Evolutionary conservation across 768 basidiomycete species (phyloP).

Genomic region (Tylopilus rubrobrunneus): DNA sequence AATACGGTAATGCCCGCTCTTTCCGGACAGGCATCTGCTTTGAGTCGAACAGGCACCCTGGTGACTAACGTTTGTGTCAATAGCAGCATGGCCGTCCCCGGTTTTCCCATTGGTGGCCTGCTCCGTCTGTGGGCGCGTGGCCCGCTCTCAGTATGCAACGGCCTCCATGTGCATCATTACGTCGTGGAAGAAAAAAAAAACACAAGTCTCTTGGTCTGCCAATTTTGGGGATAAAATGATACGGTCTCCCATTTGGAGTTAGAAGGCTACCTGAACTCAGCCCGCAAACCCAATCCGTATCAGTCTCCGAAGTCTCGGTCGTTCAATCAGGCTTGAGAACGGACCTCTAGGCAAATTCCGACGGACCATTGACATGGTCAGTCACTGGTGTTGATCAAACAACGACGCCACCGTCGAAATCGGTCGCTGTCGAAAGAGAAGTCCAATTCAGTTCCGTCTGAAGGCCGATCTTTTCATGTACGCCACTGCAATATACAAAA

Average conservation of each 20-base stretch:
- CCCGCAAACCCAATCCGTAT: constrained; percentile 20
- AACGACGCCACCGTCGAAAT: constrained; percentile 25
- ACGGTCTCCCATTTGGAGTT: constrained; percentile 21
- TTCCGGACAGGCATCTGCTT: background rate
- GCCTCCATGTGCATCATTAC: constrained; percentile 17
- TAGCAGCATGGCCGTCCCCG: constrained; percentile 1
- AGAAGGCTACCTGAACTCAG: constrained; percentile 15
- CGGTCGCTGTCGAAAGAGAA: constrained; percentile 1
- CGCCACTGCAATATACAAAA: constrained; percentile 12
- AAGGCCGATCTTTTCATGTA: constrained; percentile 19
- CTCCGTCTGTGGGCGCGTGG: constrained; percentile 1
- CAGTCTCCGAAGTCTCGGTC: constrained; percentile 21
- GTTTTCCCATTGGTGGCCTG: constrained; percentile 5
- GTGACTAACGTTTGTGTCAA: background rate
- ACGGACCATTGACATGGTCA: constrained; percentile 13
- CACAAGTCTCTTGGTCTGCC: background rate
- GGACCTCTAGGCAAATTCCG: constrained; percentile 21
- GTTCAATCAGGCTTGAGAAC: constrained; percentile 18
- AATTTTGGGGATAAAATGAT: constrained; percentile 10
- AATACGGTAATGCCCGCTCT: constrained; percentile 1
- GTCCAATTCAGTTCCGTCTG: constrained; percentile 9
- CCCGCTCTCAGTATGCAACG: background rate
- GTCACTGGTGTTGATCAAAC: constrained; percentile 11
- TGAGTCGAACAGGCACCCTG: background rate
- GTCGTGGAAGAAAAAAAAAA: constrained; percentile 16